Evolutionary conservation across 495 filamentous ascomycete genomes (phyloP).

Genomic region (Neurospora discreta): DNA sequence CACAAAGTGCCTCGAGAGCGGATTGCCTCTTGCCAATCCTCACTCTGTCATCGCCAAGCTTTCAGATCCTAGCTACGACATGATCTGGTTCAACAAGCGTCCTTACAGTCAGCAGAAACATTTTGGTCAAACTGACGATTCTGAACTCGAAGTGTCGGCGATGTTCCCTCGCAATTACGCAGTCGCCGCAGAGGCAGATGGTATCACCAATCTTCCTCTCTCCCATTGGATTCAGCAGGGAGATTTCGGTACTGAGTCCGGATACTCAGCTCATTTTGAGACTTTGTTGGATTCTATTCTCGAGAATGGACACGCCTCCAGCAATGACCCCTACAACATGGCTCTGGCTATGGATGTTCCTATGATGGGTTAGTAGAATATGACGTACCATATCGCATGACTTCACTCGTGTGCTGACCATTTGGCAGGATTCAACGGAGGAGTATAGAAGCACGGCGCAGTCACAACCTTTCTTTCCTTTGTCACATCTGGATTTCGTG

Average conservation of each 20-base stretch:
- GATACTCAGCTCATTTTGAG: neutral
- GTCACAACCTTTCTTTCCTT: neutral
- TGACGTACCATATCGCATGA: neutral
- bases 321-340: neutral
- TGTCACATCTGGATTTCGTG: neutral
- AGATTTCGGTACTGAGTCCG: neutral
- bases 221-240: neutral
- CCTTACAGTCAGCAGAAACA: neutral
- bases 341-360: neutral
- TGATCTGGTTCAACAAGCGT: constrained; percentile 16
- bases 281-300: neutral
- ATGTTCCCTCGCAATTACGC: neutral
- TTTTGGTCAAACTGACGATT: neutral
- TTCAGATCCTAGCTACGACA: constrained; percentile 10
- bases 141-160: neutral
- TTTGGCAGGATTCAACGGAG: neutral
- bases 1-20: constrained; percentile 10
- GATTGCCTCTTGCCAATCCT: constrained; percentile 13
- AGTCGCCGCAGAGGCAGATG: neutral
- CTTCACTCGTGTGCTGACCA: neutral
- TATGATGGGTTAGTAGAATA: neutral
- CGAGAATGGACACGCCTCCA: neutral
- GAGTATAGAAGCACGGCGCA: neutral
- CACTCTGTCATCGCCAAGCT: constrained; percentile 11
- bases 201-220: neutral